Base-by-base conservation (phyloP, 129 eudicot species). In the Artemisia annua region DNA sequence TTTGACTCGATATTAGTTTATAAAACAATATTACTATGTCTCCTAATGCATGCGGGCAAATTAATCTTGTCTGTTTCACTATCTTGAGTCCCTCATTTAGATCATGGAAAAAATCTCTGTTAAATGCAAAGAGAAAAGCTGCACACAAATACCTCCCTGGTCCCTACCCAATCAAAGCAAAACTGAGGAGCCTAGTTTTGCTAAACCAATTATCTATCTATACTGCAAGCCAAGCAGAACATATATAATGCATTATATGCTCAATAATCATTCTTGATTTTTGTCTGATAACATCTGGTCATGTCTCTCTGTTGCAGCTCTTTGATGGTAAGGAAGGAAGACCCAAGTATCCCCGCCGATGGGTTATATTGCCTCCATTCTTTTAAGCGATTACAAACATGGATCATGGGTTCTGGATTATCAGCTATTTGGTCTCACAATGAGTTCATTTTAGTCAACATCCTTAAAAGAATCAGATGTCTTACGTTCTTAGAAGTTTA, bases 311-410 rank as follows among this genome's bases (percentile, higher is more conserved):
- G 44, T 75, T 68, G 84, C 87, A 94, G 99, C 88, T 94, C 59
- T 94, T 94, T 75, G 97, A 94, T 66, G 99, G 97, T 46, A 94
- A 94, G 82, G 99, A 94, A 5, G 99, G 99, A 84, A 83, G 85
- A 28, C 97, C 97, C 4, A 94, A 85, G 87, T 94, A 94, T 73
- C 96, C 99, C 52, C 84, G 97, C 39, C 78, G 97, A 80, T 90
- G 99, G 99, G 94, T 94, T 24, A 90, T 90, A 79, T 78, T 94
- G 77, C 99, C 99, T 65, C 99, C 99, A 16, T 90, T 94, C 82
- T 88, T 94, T 83, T 94, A 85, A 53, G 75, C 18, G 22, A 20
- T 15, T 46, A 13, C 54, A 63, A 48, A 30, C 39, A 49, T 48
- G 63, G 43, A 62, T 12, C 10, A 76, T 51, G 44, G 39, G 81